Conservation (phyloP, 176 grass and related monocot genomes). For the Avena eriantha region DNA sequence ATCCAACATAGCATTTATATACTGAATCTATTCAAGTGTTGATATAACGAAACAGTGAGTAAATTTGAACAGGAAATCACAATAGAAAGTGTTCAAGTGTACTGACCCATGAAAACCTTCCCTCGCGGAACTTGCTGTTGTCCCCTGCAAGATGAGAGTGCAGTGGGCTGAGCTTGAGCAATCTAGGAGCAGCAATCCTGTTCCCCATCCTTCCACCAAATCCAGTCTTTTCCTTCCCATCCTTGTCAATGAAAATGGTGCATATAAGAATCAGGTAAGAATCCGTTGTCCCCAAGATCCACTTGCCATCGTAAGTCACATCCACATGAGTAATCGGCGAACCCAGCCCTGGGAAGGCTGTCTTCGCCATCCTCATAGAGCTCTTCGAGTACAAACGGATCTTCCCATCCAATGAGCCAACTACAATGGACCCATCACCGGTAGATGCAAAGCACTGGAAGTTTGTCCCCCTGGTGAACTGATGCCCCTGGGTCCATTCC, state of each 20-base stretch:
- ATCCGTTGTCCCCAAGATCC: slow-evolving; percentile 86
- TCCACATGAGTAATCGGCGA: slow-evolving; percentile 91
- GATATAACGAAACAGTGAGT: not conserved
- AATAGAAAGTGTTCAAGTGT: slow-evolving; percentile 14
- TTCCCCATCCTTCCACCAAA: slow-evolving; percentile 87
- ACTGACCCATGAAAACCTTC: slow-evolving; percentile 91
- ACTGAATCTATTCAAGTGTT: not conserved
- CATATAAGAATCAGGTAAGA: slow-evolving; percentile 82
- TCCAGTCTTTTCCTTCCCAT: slow-evolving; percentile 86
- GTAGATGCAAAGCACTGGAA: slow-evolving; percentile 89
- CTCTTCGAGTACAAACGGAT: slow-evolving; percentile 89
- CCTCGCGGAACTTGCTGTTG: slow-evolving; percentile 73
- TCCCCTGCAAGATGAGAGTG: slow-evolving; percentile 74
- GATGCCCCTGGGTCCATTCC: slow-evolving; percentile 92
- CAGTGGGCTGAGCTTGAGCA: slow-evolving; percentile 84
- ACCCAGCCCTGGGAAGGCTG: slow-evolving; percentile 91
- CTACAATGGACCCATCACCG: slow-evolving; percentile 89
- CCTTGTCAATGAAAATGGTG: slow-evolving; percentile 90
- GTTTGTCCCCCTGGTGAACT: slow-evolving; percentile 85
- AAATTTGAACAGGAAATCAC: slow-evolving; percentile 28
- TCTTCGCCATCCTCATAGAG: slow-evolving; percentile 99
- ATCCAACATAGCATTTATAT: not conserved
- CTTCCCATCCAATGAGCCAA: slow-evolving; percentile 93
- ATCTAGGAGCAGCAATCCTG: slow-evolving; percentile 85
- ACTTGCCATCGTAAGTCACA: slow-evolving; percentile 88